A percentile compares a stretch with the other conserved stretches of the same genome.
Conservation (phyloP, 371 early-diverging fungal species). For the Mucor sp. region DNA sequence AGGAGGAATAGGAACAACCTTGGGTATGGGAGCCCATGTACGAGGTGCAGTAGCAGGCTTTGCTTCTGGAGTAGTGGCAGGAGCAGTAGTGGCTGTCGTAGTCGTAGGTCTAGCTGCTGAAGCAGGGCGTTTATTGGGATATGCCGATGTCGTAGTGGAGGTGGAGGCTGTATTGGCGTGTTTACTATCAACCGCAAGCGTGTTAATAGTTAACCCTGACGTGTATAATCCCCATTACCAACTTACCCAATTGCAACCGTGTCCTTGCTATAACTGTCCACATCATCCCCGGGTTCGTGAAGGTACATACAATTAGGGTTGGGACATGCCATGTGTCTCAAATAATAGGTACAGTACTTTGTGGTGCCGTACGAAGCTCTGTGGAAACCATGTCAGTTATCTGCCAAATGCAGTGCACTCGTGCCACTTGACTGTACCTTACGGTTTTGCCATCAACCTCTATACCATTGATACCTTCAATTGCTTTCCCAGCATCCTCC, state of each 20-base stretch:
- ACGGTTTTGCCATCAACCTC: conserved; percentile 82
- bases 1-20: conserved; percentile 34
- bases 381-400: not conserved
- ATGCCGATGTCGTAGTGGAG: conserved; percentile 14
- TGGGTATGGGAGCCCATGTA: conserved; percentile 49
- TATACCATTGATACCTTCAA: conserved; percentile 90
- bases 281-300: conserved; percentile 95
- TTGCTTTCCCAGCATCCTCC: conserved; percentile 90
- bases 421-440: conserved; percentile 42
- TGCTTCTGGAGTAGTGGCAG: conserved; percentile 6
- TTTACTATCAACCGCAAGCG: conserved; percentile 11
- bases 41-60: conserved; percentile 21
- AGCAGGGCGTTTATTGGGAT: conserved; percentile 41
- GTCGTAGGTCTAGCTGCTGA: conserved; percentile 6
- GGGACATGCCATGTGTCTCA: conserved; percentile 89
- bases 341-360: conserved; percentile 95
- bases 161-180: conserved; percentile 19
- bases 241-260: conserved; percentile 51
- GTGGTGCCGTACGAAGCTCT: conserved; percentile 92
- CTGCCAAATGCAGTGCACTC: not conserved
- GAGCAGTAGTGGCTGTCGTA: conserved; percentile 2
- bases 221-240: not conserved
- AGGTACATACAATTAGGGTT: conserved; percentile 93
- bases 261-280: conserved; percentile 68
- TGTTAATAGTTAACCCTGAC: not conserved